Base-by-base conservation (phyloP, 1,284 basidiomycete genomes). In the Ustilago xerochloae region DNA sequence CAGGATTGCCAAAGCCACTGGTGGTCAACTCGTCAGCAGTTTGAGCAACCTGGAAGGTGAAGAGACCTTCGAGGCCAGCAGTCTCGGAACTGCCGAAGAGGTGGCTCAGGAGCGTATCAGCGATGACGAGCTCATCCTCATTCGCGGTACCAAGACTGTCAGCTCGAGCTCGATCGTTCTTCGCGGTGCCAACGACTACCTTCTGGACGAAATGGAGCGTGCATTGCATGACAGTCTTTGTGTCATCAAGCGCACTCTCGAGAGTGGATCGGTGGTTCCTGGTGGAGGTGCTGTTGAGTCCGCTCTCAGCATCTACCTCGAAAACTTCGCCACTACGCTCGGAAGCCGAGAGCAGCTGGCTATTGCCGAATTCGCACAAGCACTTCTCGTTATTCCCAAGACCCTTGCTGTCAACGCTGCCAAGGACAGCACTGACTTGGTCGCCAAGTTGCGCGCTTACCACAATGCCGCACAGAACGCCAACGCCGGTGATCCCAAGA, bases 181-280 rank as follows among this genome's bases (percentile, higher is more conserved):
- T 68, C 90, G 97, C 63, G 97, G 97, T 60, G 97, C 97, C 38
- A 99, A 99, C 86, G 97, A 99, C 86, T 99, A 97, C 86, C 93
- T 99, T 91, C 87, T 99, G 75, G 97, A 99, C 85, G 97, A 99
- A 88, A 99, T 99, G 97, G 97, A 99, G 87, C 88, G 97, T 33
- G 91, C 94, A 0, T 86, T 99, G 77, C 97, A 99, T 85, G 97
- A 99, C 85, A 92, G 93, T 0, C 86, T 99, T 60, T 95, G 92
- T 41, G 90, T 98, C 79, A 93, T 99, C 87, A 99, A 99, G 87
- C 90, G 97, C 62, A 99, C 97, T 3, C 87, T 99, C 54, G 97
- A 99, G 88, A 95, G 93, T 79, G 96, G 96, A 9, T 87, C 91
- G 15, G 95, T 99, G 22, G 96, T 99, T 16, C 95, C 97, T 4